Percentiles rank a stretch among this genome's conserved stretches.
Evolutionary conservation across 805 yeast species (phyloP).

Genomic region (Candida coquimbonensis): DNA sequence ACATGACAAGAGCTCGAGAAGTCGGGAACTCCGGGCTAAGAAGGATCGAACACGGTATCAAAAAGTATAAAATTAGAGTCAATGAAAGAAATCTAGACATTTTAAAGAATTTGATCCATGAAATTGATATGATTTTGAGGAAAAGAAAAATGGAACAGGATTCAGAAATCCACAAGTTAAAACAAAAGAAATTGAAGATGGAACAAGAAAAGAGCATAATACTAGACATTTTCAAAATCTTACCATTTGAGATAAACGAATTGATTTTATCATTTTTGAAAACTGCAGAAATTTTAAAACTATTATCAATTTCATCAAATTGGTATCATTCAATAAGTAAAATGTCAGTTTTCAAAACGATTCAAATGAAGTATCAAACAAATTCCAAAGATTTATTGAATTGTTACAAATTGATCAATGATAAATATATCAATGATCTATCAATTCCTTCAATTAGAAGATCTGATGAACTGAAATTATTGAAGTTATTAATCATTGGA

Average conservation of each 20-base stretch:
- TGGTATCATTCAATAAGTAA: slow-evolving; percentile 13
- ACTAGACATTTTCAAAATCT: slow-evolving; percentile 1
- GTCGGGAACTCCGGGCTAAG: slow-evolving; percentile 6
- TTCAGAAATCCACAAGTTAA: background rate
- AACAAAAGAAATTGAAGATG: slow-evolving; percentile 2
- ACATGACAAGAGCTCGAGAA: slow-evolving; percentile 5
- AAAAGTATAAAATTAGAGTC: slow-evolving; percentile 5
- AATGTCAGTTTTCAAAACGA: slow-evolving; percentile 12
- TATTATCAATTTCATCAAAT: slow-evolving; percentile 8
- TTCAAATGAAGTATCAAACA: slow-evolving; percentile 8
- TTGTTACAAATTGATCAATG: slow-evolving; percentile 11
- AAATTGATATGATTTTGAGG: background rate
- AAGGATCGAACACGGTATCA: slow-evolving; percentile 3
- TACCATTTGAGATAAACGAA: slow-evolving; percentile 11
- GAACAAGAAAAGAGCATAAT: background rate
- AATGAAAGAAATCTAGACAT: slow-evolving; percentile 9
- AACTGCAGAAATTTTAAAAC: slow-evolving; percentile 3
- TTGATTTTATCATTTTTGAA: background rate
- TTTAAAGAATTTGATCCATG: slow-evolving; percentile 5
- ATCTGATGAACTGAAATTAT: slow-evolving; percentile 16
- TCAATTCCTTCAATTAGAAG: slow-evolving; percentile 12
- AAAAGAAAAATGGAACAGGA: background rate
- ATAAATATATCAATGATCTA: slow-evolving; percentile 10
- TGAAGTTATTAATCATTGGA: slow-evolving; percentile 8
- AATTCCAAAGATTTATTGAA: slow-evolving; percentile 12